These are phyloP conservation scores for Sanghuangporus baumii DNA, from an alignment of 1,284 basidiomycete genomes.

Conservation along the genomic window DNA sequence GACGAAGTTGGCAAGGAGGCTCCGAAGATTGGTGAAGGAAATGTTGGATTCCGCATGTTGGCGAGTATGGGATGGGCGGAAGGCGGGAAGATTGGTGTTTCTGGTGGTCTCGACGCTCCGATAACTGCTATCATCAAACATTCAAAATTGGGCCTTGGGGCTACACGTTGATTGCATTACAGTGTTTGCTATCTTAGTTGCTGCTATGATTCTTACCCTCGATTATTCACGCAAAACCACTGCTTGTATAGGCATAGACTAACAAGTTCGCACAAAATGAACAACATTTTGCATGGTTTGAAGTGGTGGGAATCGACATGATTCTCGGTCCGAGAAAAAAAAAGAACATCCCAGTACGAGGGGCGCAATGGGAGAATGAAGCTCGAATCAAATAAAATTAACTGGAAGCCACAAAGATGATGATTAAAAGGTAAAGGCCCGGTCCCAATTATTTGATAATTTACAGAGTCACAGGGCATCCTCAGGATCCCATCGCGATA, in stretches of 20 bases:
- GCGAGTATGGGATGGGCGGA: slow-evolving; percentile 76
- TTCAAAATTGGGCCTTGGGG: slow-evolving; percentile 57
- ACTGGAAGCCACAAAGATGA: background rate
- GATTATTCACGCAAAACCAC: background rate
- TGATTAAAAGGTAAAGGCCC: background rate
- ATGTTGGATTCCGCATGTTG: slow-evolving; percentile 74
- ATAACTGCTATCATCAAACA: slow-evolving; percentile 69
- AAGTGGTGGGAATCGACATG: too few relatives aligned
- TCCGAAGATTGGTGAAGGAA: slow-evolving; percentile 64
- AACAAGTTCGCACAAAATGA: background rate
- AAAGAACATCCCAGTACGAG: background rate
- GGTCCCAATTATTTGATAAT: background rate
- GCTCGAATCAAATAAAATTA: background rate
- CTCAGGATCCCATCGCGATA: slow-evolving; percentile 59
- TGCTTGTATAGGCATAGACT: background rate
- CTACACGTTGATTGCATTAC: slow-evolving; percentile 1
- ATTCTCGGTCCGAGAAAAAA: background rate
- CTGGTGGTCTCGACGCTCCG: slow-evolving; percentile 58
- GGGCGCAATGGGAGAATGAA: background rate
- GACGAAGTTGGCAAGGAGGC: slow-evolving; percentile 76
- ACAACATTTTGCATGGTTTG: background rate
- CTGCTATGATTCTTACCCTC: background rate
- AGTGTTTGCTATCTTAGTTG: background rate
- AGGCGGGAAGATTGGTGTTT: slow-evolving; percentile 60
- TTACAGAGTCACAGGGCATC: slow-evolving; percentile 31